Percentiles rank a stretch among this genome's conserved stretches.
phyloP scores from a whole-genome alignment of 2,329 filamentous ascomycete species.

The Stagonosporopsis vannaccii region DNA sequence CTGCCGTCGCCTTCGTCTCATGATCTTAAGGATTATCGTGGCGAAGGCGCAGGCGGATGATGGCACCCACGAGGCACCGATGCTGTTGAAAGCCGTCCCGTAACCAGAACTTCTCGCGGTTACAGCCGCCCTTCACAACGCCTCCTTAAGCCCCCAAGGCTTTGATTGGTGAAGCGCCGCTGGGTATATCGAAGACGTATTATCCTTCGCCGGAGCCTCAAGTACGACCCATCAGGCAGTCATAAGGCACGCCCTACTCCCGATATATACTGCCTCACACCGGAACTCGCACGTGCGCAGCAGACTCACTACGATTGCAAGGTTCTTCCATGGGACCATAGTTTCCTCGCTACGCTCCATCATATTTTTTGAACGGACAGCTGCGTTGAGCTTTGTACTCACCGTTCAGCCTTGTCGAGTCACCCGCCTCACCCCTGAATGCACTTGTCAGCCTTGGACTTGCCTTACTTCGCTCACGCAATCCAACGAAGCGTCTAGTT shows the following conservation, averaged over 20 bases:
- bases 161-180: no score
- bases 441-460: neutral
- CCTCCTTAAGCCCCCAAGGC: no score
- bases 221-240: neutral
- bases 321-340: neutral
- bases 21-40: no score
- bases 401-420: neutral
- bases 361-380: neutral
- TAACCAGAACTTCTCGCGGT: no score
- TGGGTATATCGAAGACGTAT: no score
- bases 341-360: neutral
- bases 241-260: neutral
- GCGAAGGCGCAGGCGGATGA: no score
- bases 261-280: neutral
- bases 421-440: neutral
- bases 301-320: neutral
- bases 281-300: neutral
- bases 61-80: no score
- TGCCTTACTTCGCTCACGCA: neutral
- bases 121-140: no score
- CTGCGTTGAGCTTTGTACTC: neutral
- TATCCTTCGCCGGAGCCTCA: neutral
- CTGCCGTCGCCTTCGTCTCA: no score
- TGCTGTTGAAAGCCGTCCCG: no score
- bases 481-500: neutral